These are phyloP conservation scores for Phialocephala sp. DNA, from an alignment of 2,329 filamentous ascomycete species.

Conservation along the genomic window DNA sequence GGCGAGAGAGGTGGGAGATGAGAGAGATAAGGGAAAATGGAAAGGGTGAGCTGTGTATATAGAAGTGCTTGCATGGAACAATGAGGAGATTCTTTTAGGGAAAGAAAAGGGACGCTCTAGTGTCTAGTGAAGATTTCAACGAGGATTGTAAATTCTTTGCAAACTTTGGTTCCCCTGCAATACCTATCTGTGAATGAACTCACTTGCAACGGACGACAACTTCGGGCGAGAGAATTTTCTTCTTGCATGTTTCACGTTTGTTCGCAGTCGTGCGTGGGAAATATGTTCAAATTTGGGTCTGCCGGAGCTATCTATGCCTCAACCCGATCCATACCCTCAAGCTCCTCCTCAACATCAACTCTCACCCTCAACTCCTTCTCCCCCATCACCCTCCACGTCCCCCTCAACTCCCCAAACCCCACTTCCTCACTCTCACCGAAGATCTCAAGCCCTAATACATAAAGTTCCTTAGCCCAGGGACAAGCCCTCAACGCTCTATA, in stretches of 20 bases:
- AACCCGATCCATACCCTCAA: slow-evolving; percentile 35
- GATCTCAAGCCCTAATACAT: slow-evolving; percentile 60
- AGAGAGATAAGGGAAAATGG: too few relatives aligned
- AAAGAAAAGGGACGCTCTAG: not conserved
- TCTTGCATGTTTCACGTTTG: too few relatives aligned
- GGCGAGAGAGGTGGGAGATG: not conserved
- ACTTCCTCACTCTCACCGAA: slow-evolving; percentile 25
- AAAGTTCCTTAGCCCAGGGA: slow-evolving; percentile 67
- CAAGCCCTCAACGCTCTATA: slow-evolving; percentile 60
- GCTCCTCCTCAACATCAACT: slow-evolving; percentile 56
- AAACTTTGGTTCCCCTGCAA: not conserved
- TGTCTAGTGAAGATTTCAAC: not conserved
- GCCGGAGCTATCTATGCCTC: not conserved
- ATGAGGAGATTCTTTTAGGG: not conserved
- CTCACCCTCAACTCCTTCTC: slow-evolving; percentile 65
- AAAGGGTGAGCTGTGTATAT: not conserved
- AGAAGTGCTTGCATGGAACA: not conserved
- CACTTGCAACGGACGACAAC: too few relatives aligned
- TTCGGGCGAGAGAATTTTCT: too few relatives aligned
- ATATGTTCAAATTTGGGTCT: too few relatives aligned
- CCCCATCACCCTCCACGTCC: slow-evolving; percentile 59
- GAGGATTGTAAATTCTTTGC: slow-evolving; percentile 5
- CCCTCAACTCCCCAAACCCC: slow-evolving; percentile 52
- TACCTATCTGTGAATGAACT: too few relatives aligned
- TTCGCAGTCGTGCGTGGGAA: too few relatives aligned